phyloP scores from a whole-genome alignment of 768 basidiomycete genomes.

The Lentinula raphanica region DNA sequence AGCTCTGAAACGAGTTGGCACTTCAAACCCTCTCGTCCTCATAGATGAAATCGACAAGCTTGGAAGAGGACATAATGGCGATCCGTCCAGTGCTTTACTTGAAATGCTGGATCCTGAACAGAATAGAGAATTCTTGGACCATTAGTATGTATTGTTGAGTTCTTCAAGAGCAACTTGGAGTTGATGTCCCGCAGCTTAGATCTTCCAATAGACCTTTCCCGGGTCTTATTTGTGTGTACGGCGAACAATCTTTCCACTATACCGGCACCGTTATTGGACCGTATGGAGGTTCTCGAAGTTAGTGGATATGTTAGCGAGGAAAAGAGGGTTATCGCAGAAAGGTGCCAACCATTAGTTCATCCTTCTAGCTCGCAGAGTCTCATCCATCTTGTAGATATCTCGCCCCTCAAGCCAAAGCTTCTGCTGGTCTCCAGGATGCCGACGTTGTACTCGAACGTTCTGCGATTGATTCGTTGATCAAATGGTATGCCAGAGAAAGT shows the following conservation, averaged over 20 bases:
- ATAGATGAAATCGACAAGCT: conserved; percentile 98
- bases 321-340: conserved; percentile 81
- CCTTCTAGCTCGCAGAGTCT: not conserved
- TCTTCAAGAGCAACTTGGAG: not conserved
- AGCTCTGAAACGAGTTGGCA: conserved; percentile 87
- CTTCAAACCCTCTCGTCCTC: conserved; percentile 89
- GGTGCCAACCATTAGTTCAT: conserved; percentile 14
- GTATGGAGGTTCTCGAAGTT: conserved; percentile 96
- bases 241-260: conserved; percentile 93
- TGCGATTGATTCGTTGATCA: conserved; percentile 84
- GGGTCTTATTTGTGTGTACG: conserved; percentile 96
- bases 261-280: conserved; percentile 87
- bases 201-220: conserved; percentile 92
- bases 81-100: conserved; percentile 84
- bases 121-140: conserved; percentile 90
- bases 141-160: conserved; percentile 64
- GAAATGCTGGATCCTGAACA: conserved; percentile 97
- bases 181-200: conserved; percentile 67
- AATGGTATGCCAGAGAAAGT: conserved; percentile 96
- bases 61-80: conserved; percentile 84
- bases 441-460: conserved; percentile 74
- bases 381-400: conserved; percentile 45
- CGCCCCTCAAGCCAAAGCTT: conserved; percentile 88
- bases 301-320: conserved; percentile 93
- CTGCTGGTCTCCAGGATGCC: conserved; percentile 78